A percentile compares a stretch with the other conserved stretches of the same genome.
Conservation (phyloP, 2,329 filamentous ascomycete species). For the Phialocephala subalpina region DNA sequence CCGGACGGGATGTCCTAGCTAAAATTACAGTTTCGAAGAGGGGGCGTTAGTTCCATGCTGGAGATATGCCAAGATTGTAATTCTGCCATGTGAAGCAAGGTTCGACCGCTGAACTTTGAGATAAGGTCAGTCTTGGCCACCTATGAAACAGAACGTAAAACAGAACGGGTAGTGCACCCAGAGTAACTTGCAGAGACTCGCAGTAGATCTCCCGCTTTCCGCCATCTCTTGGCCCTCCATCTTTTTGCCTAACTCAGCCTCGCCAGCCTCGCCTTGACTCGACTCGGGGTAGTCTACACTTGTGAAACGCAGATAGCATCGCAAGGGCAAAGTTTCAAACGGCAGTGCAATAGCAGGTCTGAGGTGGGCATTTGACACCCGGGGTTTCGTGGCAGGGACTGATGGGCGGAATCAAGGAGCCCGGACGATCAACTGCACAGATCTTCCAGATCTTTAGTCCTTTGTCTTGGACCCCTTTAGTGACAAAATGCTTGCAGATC, state of each 20-base stretch:
- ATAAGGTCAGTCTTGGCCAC: background rate
- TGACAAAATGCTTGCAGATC: background rate
- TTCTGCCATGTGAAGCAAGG: background rate
- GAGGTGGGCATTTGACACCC: background rate
- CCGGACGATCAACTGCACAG: background rate
- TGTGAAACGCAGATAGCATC: background rate
- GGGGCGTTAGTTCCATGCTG: too few species aligned
- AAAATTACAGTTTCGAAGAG: background rate
- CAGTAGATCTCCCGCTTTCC: slow-evolving; percentile 3
- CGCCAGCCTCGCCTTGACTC: background rate
- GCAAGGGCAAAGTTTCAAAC: background rate
- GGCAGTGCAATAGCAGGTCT: too few species aligned
- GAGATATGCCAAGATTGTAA: too few species aligned
- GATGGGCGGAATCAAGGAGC: background rate
- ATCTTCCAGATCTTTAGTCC: background rate
- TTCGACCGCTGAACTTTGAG: background rate
- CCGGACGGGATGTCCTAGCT: background rate
- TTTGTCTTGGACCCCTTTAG: background rate
- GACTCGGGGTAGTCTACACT: background rate
- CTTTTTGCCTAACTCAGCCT: background rate
- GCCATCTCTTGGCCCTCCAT: background rate
- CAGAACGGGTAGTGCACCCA: background rate
- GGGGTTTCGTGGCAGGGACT: background rate
- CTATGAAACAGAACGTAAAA: background rate
- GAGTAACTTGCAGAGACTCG: background rate